phyloP scores from a whole-genome alignment of 2,329 filamentous ascomycete genomes.

The Cordyceps pruinosa region DNA sequence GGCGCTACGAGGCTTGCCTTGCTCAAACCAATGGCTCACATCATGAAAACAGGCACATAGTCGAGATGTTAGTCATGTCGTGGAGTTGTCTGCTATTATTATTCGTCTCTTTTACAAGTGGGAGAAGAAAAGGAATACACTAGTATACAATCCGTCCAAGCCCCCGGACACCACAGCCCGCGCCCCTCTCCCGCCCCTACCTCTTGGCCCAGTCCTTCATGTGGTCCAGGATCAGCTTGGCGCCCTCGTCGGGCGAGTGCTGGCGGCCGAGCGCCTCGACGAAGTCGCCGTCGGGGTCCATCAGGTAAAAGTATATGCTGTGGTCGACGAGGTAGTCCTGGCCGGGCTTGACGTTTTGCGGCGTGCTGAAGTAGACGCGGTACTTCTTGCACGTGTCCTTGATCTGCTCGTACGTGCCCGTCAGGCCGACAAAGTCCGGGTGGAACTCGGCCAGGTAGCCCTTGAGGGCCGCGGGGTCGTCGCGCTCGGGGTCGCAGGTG shows the following conservation, averaged over 20 bases:
- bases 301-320: slow-evolving; percentile 98
- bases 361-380: slow-evolving; percentile 94
- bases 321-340: slow-evolving; percentile 98
- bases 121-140: background rate
- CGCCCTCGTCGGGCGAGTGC: slow-evolving; percentile 81
- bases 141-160: slow-evolving; percentile 10
- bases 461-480: slow-evolving; percentile 78
- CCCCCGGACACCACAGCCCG: background rate
- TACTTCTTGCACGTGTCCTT: slow-evolving; percentile 94
- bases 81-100: slow-evolving; percentile 6
- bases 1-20: background rate
- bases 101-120: background rate
- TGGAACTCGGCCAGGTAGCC: slow-evolving; percentile 90
- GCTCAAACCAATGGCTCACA: background rate
- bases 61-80: background rate
- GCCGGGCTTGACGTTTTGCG: slow-evolving; percentile 76
- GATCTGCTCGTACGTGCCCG: slow-evolving; percentile 87
- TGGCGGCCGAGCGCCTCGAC: slow-evolving; percentile 94
- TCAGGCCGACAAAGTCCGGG: slow-evolving; percentile 75
- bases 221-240: slow-evolving; percentile 77
- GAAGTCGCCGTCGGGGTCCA: slow-evolving; percentile 98
- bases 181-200: slow-evolving; percentile 7
- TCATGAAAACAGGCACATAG: background rate
- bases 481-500: slow-evolving; percentile 88
- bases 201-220: slow-evolving; percentile 55